phyloP scores from a whole-genome alignment of 1,139 yeast genomes.

The Chernovozyma aurita region DNA sequence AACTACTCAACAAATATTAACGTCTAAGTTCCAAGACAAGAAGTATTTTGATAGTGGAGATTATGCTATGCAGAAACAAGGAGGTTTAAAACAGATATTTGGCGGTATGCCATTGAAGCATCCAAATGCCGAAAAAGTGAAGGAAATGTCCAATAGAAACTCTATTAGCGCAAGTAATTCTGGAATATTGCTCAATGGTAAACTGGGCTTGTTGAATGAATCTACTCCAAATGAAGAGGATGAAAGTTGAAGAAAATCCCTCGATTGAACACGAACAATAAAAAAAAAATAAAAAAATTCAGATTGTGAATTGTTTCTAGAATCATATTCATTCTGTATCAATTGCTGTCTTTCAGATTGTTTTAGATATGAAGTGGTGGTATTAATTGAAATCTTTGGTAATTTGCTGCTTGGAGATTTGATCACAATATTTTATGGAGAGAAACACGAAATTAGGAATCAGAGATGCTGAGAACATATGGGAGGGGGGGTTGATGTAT shows the following conservation, averaged over 20 bases:
- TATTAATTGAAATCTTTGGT: too few species aligned
- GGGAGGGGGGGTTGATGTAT: too few species aligned
- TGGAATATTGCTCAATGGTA: slow-evolving; percentile 44
- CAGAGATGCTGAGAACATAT: too few species aligned
- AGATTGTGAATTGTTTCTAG: too few species aligned
- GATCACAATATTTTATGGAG: too few species aligned
- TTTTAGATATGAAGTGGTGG: too few species aligned
- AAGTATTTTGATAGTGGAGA: slow-evolving; percentile 97
- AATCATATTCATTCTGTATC: too few species aligned
- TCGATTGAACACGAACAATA: too few species aligned
- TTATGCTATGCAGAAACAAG: slow-evolving; percentile 81
- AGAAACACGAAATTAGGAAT: too few species aligned
- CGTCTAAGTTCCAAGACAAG: slow-evolving; percentile 79
- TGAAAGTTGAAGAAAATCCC: slow-evolving; percentile 6
- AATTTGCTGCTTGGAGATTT: too few species aligned
- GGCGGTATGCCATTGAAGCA: slow-evolving; percentile 41
- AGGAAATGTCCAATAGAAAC: slow-evolving; percentile 43
- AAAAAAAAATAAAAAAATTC: too few species aligned
- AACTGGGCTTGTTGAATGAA: slow-evolving; percentile 42
- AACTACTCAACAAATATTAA: slow-evolving; percentile 73
- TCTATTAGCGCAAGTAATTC: slow-evolving; percentile 44
- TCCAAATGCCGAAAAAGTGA: slow-evolving; percentile 47
- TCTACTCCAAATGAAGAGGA: slow-evolving; percentile 29
- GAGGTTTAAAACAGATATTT: slow-evolving; percentile 22
- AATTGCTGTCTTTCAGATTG: too few species aligned